These are phyloP conservation scores for Penicillium egyptiacum DNA, from an alignment of 495 filamentous ascomycete species.

Conservation along the genomic window DNA sequence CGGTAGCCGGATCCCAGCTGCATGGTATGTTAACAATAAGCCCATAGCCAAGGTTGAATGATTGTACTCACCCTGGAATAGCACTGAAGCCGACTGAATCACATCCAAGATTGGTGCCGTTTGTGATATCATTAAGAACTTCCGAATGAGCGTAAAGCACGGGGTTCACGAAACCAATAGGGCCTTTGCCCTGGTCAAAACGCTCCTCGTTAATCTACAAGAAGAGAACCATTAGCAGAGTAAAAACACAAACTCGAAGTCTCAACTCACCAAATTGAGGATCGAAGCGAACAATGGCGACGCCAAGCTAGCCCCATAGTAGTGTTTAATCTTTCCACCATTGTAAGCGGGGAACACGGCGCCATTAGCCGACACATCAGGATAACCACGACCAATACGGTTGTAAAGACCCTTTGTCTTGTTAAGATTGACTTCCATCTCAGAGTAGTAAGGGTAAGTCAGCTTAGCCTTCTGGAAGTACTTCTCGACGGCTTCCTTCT, in stretches of 20 bases:
- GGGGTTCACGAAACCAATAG: slow-evolving; percentile 55
- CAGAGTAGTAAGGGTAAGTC: slow-evolving; percentile 40
- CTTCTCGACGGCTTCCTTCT: slow-evolving; percentile 49
- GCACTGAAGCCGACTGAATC: slow-evolving; percentile 50
- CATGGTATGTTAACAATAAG: slow-evolving; percentile 1
- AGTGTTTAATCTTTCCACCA: slow-evolving; percentile 36
- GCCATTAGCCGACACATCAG: slow-evolving; percentile 64
- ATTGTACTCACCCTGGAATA: slow-evolving; percentile 35
- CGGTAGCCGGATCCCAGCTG: slow-evolving; percentile 55
- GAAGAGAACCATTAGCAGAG: not conserved
- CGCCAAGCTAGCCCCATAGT: slow-evolving; percentile 57
- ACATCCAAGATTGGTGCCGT: slow-evolving; percentile 50
- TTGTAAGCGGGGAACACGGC: slow-evolving; percentile 52
- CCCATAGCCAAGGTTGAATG: not conserved
- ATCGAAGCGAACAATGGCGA: slow-evolving; percentile 57
- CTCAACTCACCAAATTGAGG: slow-evolving; percentile 40
- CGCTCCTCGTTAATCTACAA: slow-evolving; percentile 49
- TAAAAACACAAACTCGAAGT: not conserved
- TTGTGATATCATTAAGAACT: slow-evolving; percentile 50
- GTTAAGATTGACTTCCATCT: slow-evolving; percentile 37
- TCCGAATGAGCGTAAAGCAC: slow-evolving; percentile 48
- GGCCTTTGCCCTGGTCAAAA: slow-evolving; percentile 42
- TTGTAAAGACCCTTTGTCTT: slow-evolving; percentile 55
- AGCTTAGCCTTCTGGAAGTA: slow-evolving; percentile 53
- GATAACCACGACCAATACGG: slow-evolving; percentile 59